A percentile compares a stretch with the other conserved stretches of the same genome.
These are phyloP conservation scores for Gastrodia elata DNA, from an alignment of 106 monocot species.

Conservation along the genomic window DNA sequence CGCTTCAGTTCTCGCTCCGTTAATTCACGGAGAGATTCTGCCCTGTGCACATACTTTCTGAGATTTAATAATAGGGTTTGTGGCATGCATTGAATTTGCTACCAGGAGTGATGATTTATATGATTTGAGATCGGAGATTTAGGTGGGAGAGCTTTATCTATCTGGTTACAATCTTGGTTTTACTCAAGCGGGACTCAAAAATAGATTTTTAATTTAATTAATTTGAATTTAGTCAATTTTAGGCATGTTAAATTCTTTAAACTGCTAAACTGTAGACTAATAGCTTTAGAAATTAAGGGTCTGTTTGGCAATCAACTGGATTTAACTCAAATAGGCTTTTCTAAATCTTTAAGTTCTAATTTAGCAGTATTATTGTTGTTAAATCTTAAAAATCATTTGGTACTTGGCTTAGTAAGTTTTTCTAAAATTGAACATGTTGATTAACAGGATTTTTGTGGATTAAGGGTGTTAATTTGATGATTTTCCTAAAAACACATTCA, in stretches of 20 bases:
- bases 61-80: not conserved
- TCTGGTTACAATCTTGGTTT: not conserved
- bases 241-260: not conserved
- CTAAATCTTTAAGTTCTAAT: too few species aligned
- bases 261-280: not conserved
- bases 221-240: not conserved
- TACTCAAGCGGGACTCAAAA: not conserved
- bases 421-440: too few species aligned
- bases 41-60: not conserved
- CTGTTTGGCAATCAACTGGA: too few species aligned
- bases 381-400: too few species aligned
- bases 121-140: not conserved
- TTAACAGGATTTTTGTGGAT: too few species aligned
- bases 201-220: too few species aligned
- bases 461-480: too few species aligned
- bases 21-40: not conserved
- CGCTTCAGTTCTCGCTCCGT: not conserved
- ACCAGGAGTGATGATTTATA: not conserved
- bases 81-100: not conserved
- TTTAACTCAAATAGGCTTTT: too few species aligned
- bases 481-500: too few species aligned
- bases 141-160: not conserved
- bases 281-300: not conserved
- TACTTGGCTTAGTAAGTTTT: too few species aligned
- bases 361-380: too few species aligned